Percentiles rank a stretch among this genome's conserved stretches.
These are phyloP conservation scores for Emmonsiellopsis sp. DNA, from an alignment of 2,329 filamentous ascomycete genomes.

Conservation along the genomic window DNA sequence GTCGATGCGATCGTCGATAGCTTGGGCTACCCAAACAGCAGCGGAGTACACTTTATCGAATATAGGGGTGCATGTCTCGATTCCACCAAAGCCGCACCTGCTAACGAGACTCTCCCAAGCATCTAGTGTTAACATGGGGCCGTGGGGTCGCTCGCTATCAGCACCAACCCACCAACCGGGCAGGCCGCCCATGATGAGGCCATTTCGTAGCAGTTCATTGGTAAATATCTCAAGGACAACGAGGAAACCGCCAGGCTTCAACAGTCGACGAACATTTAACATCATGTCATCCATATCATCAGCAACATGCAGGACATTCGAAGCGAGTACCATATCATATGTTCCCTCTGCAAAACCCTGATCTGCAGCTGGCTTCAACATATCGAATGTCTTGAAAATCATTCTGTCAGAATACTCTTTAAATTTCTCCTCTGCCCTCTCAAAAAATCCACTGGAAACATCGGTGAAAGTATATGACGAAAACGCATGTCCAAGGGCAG, in stretches of 20 bases:
- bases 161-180: slow-evolving; percentile 19
- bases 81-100: slow-evolving; percentile 8
- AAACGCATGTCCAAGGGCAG: slow-evolving; percentile 22
- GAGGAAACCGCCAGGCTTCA: slow-evolving; percentile 41
- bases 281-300: slow-evolving; percentile 15
- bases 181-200: slow-evolving; percentile 22
- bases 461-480: slow-evolving; percentile 41
- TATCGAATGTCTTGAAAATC: slow-evolving; percentile 26
- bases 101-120: slow-evolving; percentile 7
- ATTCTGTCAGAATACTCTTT: slow-evolving; percentile 18
- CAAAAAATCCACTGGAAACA: slow-evolving; percentile 35
- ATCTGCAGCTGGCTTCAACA: slow-evolving; percentile 22
- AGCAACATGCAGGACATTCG: slow-evolving; percentile 34
- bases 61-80: slow-evolving; percentile 6
- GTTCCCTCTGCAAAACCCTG: slow-evolving; percentile 27
- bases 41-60: neutral
- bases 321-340: slow-evolving; percentile 33
- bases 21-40: slow-evolving; percentile 5
- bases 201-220: slow-evolving; percentile 14
- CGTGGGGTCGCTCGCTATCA: slow-evolving; percentile 2
- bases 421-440: slow-evolving; percentile 25
- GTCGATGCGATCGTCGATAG: slow-evolving; percentile 3
- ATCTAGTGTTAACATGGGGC: neutral
- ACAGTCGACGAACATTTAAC: slow-evolving; percentile 27
- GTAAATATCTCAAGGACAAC: slow-evolving; percentile 34